phyloP scores from a whole-genome alignment of 2,329 filamentous ascomycete genomes.

The Dothidotthia symphoricarpi region DNA sequence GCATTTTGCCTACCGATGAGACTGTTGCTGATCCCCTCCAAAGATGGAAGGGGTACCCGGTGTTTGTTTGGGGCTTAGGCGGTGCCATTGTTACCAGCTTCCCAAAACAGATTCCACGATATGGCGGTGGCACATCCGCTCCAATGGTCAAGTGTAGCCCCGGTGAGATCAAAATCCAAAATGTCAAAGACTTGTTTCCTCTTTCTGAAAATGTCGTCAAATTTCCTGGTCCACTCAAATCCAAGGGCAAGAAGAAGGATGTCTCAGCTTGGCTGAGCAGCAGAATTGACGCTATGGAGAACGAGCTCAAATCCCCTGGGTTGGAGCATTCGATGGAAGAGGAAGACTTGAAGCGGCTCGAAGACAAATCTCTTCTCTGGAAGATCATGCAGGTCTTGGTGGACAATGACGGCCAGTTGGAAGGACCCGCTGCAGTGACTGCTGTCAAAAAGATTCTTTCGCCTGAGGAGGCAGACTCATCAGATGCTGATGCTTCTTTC shows the following conservation, averaged over 20 bases:
- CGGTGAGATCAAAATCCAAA: constrained; percentile 77
- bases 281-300: constrained; percentile 73
- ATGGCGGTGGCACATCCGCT: constrained; percentile 67
- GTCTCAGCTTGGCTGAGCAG: constrained; percentile 73
- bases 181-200: constrained; percentile 70
- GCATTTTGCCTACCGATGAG: constrained; percentile 57
- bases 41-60: constrained; percentile 85
- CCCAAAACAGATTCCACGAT: constrained; percentile 83
- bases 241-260: constrained; percentile 96
- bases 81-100: constrained; percentile 81
- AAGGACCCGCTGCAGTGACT: constrained; percentile 70
- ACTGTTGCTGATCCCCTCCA: constrained; percentile 70
- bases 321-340: constrained; percentile 53
- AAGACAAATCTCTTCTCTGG: constrained; percentile 83
- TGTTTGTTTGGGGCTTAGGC: constrained; percentile 85
- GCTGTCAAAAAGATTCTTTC: constrained; percentile 73
- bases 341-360: constrained; percentile 65
- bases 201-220: constrained; percentile 70
- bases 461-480: constrained; percentile 48
- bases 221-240: constrained; percentile 86
- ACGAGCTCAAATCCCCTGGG: constrained; percentile 44
- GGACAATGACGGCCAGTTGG: constrained; percentile 80
- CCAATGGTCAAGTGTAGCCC: constrained; percentile 80
- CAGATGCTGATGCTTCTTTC: constrained; percentile 25
- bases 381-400: constrained; percentile 79